Evolutionary conservation across 352 stramenopile genomes (phyloP), one percentile per base, ranked within the genome.

Genomic region (Globisporangium abappressorium): DNA sequence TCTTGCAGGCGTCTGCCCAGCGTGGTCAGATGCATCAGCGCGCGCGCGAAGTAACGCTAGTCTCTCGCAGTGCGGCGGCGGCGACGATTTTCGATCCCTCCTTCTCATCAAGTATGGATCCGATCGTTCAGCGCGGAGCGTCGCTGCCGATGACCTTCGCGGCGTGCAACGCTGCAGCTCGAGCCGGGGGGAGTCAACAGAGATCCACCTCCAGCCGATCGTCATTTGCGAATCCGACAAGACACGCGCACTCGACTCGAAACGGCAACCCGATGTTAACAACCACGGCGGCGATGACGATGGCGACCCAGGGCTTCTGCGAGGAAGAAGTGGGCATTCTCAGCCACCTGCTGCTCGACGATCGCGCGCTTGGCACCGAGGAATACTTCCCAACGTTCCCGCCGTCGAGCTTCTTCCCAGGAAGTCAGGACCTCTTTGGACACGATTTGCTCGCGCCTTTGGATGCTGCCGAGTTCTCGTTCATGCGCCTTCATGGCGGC

Each of bases 271-370:
- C 58, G 5, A 15, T 36, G 0, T 43, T 14, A 2, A 18, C 36
- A 14, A 20, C 53, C 5, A 36, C 53, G 14, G 38, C 34, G 24
- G 6, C 38, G 2, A 41, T 24, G 57, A 22, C 30, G 9, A 65
- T 55, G 60, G n/a, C 54, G n/a, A 57, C 54, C 11, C 38, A 59
- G 24, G 26, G 34, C 62, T 62, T 68, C 43, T 68, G 63, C 20
- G 63, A 62, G 26, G 63, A 62, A 63, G 63, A 68, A 38, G 63
- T 68, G 5, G 63, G 41, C 57, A 68, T 68, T n/a, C 63, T 68
- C 38, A 20, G 24, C 34, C 55, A 63, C 22, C 54, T 68, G 12
- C 26, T 68, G 43, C 54, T 68, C 8, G 54, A 62, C 6, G 53
- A 56, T 6, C 59, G 20, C 15, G 3, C 59, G 26, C 24, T 57